Base-by-base conservation (phyloP, 441 rosid species). In the Manihot esculenta region DNA sequence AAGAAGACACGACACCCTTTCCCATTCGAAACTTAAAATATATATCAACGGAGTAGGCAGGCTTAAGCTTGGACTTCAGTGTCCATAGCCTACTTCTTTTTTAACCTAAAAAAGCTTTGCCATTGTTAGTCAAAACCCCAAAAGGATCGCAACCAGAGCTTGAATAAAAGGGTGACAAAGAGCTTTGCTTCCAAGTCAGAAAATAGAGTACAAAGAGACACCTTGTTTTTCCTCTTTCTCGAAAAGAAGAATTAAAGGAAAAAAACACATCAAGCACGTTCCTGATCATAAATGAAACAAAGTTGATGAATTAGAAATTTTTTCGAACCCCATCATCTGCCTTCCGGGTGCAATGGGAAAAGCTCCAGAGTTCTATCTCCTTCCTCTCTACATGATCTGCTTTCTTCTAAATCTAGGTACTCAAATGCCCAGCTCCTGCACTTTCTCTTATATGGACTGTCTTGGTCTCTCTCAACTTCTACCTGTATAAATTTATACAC, bases 301-400 rank as follows among this genome's bases (percentile, higher is more conserved):
- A 58, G 60, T 66, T 74, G 60, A 23, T 27, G 24, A 63, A 58
- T 57, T 23, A 24, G 68, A 50, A 26, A 26, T 35, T 20, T 41
- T 11, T 54, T 55, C 42, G 49, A 65, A 62, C 76, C 72, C 72
- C 66, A 73, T 83, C 82, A 79, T 84, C 89, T 85, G 74, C 97
- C 89, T 87, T 89, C 97, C 64, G 99, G 99, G 74, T 90, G 94
- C 80, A 94, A 86, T 15, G 99, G 99, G 76, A 94, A 94, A 62
- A 94, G 97, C 86, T 90, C 94, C 42, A 94, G 96, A 63, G 99
- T 94, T 82, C 83, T 73, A 68, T 83, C 78, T 71, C 82, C 83
- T 51, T 82, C 85, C 61, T 78, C 83, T 74, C 84, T 80, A 75
- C 80, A 83, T 18, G 77, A 48, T 68, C 73, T 84, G 68, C 67